These are phyloP conservation scores for Amphibolis antarctica DNA, from an alignment of 106 monocot species.

Conservation along the genomic window DNA sequence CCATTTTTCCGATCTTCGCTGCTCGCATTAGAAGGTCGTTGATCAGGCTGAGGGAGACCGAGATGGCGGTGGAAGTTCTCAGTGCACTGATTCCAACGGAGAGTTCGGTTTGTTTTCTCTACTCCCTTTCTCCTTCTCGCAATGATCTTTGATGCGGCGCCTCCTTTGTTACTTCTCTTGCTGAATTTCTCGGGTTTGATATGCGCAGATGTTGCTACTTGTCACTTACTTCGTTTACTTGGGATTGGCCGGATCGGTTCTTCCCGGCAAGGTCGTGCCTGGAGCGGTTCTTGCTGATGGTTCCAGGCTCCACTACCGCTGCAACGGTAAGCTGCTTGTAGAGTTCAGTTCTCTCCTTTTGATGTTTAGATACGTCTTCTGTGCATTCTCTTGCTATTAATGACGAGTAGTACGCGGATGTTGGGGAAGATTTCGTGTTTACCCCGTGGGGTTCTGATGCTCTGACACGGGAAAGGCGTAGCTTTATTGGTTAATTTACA, in stretches of 20 bases:
- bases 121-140: not conserved
- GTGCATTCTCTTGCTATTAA: too few relatives aligned
- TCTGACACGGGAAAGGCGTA: too few relatives aligned
- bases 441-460: too few relatives aligned
- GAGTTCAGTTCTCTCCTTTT: not conserved
- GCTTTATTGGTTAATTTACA: too few relatives aligned
- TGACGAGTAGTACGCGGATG: too few relatives aligned
- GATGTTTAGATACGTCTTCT: not conserved
- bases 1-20: too few relatives aligned
- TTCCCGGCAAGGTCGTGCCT: constrained; percentile 71
- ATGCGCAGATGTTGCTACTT: constrained; percentile 38
- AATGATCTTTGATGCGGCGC: not conserved
- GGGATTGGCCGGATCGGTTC: constrained; percentile 43
- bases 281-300: constrained; percentile 74
- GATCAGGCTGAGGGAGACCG: too few relatives aligned
- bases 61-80: constrained; percentile 6
- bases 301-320: constrained; percentile 64
- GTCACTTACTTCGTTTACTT: constrained; percentile 48
- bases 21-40: too few relatives aligned
- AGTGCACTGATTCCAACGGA: constrained; percentile 26
- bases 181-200: too few relatives aligned
- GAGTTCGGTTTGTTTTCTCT: constrained; percentile 23
- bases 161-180: not conserved
- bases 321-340: constrained; percentile 46
- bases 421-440: too few relatives aligned